Evolutionary conservation across 257 asterid genomes (phyloP), one percentile per base, ranked within the genome.

Genomic region (Solanum raphanifolium): DNA sequence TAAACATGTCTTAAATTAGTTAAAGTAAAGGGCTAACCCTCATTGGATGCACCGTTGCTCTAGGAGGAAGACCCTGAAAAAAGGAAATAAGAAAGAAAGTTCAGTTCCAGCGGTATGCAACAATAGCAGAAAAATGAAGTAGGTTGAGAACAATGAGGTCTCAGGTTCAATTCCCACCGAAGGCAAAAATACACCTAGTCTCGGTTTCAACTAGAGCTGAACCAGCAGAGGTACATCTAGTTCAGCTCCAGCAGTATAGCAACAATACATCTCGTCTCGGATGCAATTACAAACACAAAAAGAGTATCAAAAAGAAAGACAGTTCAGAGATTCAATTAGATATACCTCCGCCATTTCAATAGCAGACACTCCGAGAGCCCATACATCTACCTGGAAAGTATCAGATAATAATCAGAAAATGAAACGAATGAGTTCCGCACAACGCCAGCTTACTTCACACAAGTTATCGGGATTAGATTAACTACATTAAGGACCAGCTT

Each of bases 291-390:
- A 43, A 29, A 29, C 21, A 21, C 29, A 83, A 18, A 10, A 65
- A 65, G 27, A 58, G 60, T 31, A 87, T 82, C 48, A 16, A 58
- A 84, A 86, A 16, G 66, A 23, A 83, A 10, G 84, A 62, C 58
- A 76, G 23, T 39, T 78, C 62, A 78, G 20, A 78, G 62, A 78
- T 78, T 78, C 62, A 41, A 78, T 23, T n/a, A 78, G n/a, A 86
- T 86, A 86, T 94, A 95, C 99, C 98, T 97, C 99, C 13, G 99
- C 99, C 99, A 97, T 97, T 95, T 97, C 99, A 83, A 97, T 97
- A 60, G 98, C 98, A 87, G 99, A 94, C 87, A 97, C 98, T 91
- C 99, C 98, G 89, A 97, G 98, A 87, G 99, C 99, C 99, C 99
- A 97, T 91, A 97, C 99, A 92, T 97, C 99, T 86, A 97, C 99